These are phyloP conservation scores for Candida glucosophila DNA, from an alignment of 1,139 yeast species.

Conservation along the genomic window DNA sequence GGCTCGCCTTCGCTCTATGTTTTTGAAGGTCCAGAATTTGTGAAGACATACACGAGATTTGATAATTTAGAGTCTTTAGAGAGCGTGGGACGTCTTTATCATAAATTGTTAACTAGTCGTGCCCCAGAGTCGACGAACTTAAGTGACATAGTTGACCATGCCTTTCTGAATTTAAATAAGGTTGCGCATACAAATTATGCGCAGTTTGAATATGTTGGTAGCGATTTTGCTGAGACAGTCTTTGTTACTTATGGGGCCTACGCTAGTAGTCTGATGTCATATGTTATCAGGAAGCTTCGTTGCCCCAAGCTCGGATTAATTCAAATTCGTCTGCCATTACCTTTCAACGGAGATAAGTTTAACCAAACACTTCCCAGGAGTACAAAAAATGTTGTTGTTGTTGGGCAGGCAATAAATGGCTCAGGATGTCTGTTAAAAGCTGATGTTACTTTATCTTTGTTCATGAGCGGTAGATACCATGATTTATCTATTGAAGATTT, in stretches of 20 bases:
- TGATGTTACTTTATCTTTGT: conserved; percentile 69
- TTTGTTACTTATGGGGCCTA: conserved; percentile 72
- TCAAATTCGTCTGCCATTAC: conserved; percentile 69
- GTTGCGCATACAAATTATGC: conserved; percentile 51
- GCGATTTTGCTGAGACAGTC: conserved; percentile 52
- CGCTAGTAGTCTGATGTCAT: conserved; percentile 48
- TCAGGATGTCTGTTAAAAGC: conserved; percentile 44
- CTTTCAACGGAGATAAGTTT: conserved; percentile 61
- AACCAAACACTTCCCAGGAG: conserved; percentile 49
- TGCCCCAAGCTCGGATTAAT: conserved; percentile 50
- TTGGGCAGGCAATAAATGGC: conserved; percentile 43
- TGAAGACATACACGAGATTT: conserved; percentile 47
- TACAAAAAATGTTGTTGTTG: conserved; percentile 52
- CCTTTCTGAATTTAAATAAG: conserved; percentile 45
- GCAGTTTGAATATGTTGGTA: conserved; percentile 68
- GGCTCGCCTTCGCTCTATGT: conserved; percentile 58
- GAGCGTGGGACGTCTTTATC: conserved; percentile 35
- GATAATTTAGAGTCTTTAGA: conserved; percentile 37
- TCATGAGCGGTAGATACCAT: conserved; percentile 39
- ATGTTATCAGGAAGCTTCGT: conserved; percentile 29
- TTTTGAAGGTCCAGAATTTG: conserved; percentile 71
- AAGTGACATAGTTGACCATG: conserved; percentile 29
- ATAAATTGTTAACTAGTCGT: conserved; percentile 22
- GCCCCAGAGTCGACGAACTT: conserved; percentile 19
- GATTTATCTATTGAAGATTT: conserved; percentile 41